A percentile compares a stretch with the other conserved stretches of the same genome.
These are phyloP conservation scores for Neofusicoccum cordaticola DNA, from an alignment of 2,329 filamentous ascomycete genomes.

Conservation along the genomic window DNA sequence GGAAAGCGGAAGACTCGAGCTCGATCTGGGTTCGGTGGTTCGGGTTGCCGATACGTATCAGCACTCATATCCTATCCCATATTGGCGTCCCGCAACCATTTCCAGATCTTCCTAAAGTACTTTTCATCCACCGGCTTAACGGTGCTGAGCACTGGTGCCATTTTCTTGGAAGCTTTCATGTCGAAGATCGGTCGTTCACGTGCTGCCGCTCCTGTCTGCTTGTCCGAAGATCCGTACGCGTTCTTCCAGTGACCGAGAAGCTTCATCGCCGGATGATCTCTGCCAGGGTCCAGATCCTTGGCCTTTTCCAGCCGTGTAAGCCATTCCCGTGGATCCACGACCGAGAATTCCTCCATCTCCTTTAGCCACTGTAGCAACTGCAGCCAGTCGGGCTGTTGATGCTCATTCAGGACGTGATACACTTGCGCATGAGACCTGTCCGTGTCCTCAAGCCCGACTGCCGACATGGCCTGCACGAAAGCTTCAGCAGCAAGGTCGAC, in stretches of 20 bases:
- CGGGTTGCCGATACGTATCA: no score
- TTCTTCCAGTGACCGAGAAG: conserved; percentile 52
- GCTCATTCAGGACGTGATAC: conserved; percentile 51
- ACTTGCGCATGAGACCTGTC: conserved; percentile 28
- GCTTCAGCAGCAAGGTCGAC: conserved; percentile 42
- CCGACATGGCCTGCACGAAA: conserved; percentile 35
- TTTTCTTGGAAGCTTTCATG: conserved; percentile 30
- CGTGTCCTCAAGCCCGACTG: background rate
- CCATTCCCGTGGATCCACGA: conserved; percentile 44
- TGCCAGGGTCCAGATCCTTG: background rate
- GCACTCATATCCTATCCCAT: background rate
- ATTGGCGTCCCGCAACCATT: conserved; percentile 26
- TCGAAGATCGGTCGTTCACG: conserved; percentile 30
- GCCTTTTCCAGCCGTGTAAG: conserved; percentile 37
- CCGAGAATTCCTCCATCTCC: conserved; percentile 37
- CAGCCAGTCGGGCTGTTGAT: conserved; percentile 43
- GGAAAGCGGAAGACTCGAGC: no score
- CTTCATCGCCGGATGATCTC: conserved; percentile 45
- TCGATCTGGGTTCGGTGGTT: no score
- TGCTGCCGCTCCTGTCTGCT: background rate
- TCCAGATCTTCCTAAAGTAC: conserved; percentile 45
- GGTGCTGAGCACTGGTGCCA: conserved; percentile 34
- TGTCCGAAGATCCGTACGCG: conserved; percentile 14
- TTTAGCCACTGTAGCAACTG: conserved; percentile 48
- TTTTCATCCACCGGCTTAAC: conserved; percentile 43